These are phyloP conservation scores for Gossypium ekmanianum DNA, from an alignment of 345 rosid species.

Conservation along the genomic window DNA sequence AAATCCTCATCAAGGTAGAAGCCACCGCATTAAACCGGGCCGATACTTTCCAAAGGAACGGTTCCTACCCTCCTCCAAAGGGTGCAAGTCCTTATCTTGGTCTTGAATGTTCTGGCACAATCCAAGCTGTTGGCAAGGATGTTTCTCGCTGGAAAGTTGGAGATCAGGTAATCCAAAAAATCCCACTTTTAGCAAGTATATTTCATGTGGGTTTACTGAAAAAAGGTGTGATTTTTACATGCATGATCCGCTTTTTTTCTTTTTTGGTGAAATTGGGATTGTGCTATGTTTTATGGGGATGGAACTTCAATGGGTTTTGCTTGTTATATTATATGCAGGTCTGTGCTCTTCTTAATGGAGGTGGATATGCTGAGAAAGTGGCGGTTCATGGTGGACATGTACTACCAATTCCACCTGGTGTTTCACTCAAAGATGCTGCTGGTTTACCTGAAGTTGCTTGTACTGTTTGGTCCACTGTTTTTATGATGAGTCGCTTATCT, in stretches of 20 bases:
- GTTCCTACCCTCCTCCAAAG: slow-evolving; percentile 68
- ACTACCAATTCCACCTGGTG: slow-evolving; percentile 48
- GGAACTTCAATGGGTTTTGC: neutral
- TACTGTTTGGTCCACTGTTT: slow-evolving; percentile 72
- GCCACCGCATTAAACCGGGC: slow-evolving; percentile 82
- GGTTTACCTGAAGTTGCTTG: slow-evolving; percentile 65
- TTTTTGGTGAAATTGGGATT: neutral
- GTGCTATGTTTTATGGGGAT: neutral
- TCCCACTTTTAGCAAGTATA: neutral
- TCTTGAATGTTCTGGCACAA: slow-evolving; percentile 83
- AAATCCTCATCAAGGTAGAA: slow-evolving; percentile 64
- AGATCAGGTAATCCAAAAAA: slow-evolving; percentile 46
- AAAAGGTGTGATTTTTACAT: neutral
- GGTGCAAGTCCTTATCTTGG: slow-evolving; percentile 71
- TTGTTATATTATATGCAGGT: slow-evolving; percentile 30
- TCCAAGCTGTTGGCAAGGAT: slow-evolving; percentile 49
- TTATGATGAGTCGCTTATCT: slow-evolving; percentile 52
- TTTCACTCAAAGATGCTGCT: slow-evolving; percentile 55
- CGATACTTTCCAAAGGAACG: slow-evolving; percentile 70
- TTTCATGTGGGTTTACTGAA: neutral
- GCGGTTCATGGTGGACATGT: slow-evolving; percentile 59
- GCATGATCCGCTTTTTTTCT: neutral
- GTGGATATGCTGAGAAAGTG: slow-evolving; percentile 72
- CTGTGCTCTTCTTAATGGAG: slow-evolving; percentile 66
- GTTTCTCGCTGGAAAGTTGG: slow-evolving; percentile 83